Base-by-base conservation (phyloP, 2,329 filamentous ascomycete species). In the Colletotrichum australisinense region DNA sequence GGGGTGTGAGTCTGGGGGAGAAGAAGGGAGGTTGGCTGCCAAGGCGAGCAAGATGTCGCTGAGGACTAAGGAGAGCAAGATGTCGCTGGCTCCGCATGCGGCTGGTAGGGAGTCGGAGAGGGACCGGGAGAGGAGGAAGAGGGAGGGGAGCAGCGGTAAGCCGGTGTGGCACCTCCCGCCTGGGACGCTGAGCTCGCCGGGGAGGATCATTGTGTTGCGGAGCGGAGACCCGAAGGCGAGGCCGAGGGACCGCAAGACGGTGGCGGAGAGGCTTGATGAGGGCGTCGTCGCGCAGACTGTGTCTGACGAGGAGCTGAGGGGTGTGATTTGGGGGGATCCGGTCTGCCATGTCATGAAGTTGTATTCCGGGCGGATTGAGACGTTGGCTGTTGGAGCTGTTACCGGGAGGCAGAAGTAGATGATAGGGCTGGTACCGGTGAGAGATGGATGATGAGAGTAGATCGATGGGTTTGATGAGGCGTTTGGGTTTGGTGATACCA, bases 261-360 rank as follows among this genome's bases (percentile, higher is more conserved):
- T 88, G 1, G 83, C 84, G 59, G 86, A 89, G 74, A 81, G 86
- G 55, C 82, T 91, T 24, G 82, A 83, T 71, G 88, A 92, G 62
- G 89, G 91, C 5, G 89, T 95, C 0, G 88, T 93, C 59, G 94
- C 94, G 2, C 92, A 92, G 74, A 87, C 91, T 11, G 88, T 92
- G 9, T 89, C 85, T 0, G 93, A 97, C 75, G 89, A 92, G 56
- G 86, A 93, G 78, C 81, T 97, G 63, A 85, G 93, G 28, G 88
- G 86, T 1, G 88, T 95, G 0, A 86, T 97, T 4, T 97, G 95
- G 88, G 95, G 95, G 0, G 94, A 97, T 80, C 93, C 94, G 0
- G 85, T 94, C 56, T 93, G 91, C 80, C 95, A 97, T 83, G 87
- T 91, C 76, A 97, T 97, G 95, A 90, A 86, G 72, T 79, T 97